Evolutionary conservation across 176 grass and related monocot genomes (phyloP).

Genomic region (Ensete ventricosum): DNA sequence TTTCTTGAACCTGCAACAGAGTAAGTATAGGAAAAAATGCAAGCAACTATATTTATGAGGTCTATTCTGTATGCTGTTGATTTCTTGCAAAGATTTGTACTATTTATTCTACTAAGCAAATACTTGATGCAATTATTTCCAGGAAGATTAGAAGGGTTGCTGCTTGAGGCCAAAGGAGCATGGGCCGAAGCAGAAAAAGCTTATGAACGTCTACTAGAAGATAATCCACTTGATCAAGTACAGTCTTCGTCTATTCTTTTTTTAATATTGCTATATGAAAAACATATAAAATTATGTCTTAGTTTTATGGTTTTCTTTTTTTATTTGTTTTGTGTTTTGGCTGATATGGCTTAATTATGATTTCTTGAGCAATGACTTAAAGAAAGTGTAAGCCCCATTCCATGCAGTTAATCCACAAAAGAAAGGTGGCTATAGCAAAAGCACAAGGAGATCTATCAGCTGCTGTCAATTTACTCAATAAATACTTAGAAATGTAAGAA

Average conservation of each 20-base stretch:
- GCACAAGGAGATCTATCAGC: conserved; percentile 65
- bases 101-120: not conserved
- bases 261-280: not conserved
- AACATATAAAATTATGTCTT: not conserved
- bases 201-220: conserved; percentile 65
- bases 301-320: not conserved
- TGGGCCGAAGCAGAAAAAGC: conserved; percentile 74
- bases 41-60: not conserved
- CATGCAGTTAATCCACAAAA: conserved; percentile 68
- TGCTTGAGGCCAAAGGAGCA: conserved; percentile 74
- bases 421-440: conserved; percentile 88
- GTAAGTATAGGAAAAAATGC: not conserved
- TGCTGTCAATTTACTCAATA: conserved; percentile 68
- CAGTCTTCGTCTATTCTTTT: not conserved
- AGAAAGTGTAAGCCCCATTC: conserved; percentile 15
- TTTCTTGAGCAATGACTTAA: not conserved
- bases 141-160: conserved; percentile 61
- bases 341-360: not conserved
- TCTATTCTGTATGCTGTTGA: not conserved
- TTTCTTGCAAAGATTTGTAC: not conserved
- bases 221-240: conserved; percentile 92
- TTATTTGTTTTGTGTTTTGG: not conserved
- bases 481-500: conserved; percentile 88
- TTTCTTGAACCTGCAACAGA: conserved; percentile 2
- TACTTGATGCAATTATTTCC: conserved; percentile 6